Base-by-base conservation (phyloP, 371 early-diverging fungal genomes). In the Mortierella sp. region DNA sequence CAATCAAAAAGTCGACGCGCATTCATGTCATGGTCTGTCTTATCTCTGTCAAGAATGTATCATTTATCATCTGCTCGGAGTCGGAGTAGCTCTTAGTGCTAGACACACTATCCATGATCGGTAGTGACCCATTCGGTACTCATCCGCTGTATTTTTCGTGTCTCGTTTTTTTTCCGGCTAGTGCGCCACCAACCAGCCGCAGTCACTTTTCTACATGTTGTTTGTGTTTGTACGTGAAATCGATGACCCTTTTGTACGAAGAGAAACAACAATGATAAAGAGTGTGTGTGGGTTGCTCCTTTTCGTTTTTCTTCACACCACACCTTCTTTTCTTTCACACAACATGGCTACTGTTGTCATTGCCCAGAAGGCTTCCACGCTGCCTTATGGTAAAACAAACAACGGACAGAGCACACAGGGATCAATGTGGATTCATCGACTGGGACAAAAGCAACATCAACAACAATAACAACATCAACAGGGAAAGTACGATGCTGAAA, bases 321-420 rank as follows among this genome's bases (percentile, higher is more conserved):
- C 45, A 47, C 50, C 48, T 34, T 68, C 21, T 26, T n/a, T 50
- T 16, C 28, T 52, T 65, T 24, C 54, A 45, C 60, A 70, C 74
- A 70, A 58, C 82, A 86, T 86, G 86, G 80, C 80, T 70, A 82
- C 82, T 54, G 80, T 86, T 54, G 75, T 86, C 72, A 70, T 86
- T 73, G 86, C 86, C 70, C 82, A 86, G 58, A 86, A 86, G 80
- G 86, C 86, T 6, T 28, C 79, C 4, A 63, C 50, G 50, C 44
- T 86, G 26, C 80, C 86, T 4, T 86, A 86, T 73, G 86, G 86
- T 86, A 86, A 68, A 38, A 21, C 38, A 5, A 65, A 0, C 63
- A 38, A 63, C 28, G 8, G 16, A 3, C 38, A 21, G 24, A 24
- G 31, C 31, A 10, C 24, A 38, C 38, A 65, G 11, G 26, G 75